Conservation (phyloP, 306 rosid species). For the Prunus dulcis region DNA sequence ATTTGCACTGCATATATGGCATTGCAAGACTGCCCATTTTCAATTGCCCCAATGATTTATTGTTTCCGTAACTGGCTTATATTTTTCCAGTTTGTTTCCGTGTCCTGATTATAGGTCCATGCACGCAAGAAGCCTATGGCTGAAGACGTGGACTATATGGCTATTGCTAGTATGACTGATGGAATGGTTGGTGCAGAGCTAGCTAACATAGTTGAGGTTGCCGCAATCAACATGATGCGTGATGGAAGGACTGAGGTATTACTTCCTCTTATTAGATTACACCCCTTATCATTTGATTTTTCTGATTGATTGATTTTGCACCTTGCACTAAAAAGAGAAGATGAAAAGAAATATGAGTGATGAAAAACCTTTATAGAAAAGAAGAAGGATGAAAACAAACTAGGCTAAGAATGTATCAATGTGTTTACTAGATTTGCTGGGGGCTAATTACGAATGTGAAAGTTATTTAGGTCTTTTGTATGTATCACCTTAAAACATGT, state of each 20-base stretch:
- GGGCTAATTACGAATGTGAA: neutral
- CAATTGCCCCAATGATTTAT: constrained; percentile 1
- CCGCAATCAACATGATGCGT: constrained; percentile 95
- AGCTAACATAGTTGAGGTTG: constrained; percentile 95
- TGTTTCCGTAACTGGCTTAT: constrained; percentile 20
- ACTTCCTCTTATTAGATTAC: neutral
- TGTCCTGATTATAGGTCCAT: constrained; percentile 64
- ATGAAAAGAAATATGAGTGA: neutral
- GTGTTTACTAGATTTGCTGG: neutral
- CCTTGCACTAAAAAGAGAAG: neutral
- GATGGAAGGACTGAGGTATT: constrained; percentile 89
- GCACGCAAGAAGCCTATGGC: constrained; percentile 97
- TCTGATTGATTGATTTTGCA: neutral
- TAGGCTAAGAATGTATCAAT: neutral
- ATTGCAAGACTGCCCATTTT: constrained; percentile 5
- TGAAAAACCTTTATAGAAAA: neutral
- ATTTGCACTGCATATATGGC: constrained; percentile 8
- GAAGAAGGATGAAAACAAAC: neutral
- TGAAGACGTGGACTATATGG: constrained; percentile 86
- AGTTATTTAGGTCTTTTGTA: constrained; percentile 2
- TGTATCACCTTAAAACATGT: neutral
- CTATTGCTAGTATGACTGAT: constrained; percentile 90
- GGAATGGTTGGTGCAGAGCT: constrained; percentile 99
- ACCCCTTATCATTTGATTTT: neutral
- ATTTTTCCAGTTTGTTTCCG: constrained; percentile 11